Evolutionary conservation across 768 basidiomycete species (phyloP).

Genomic region (Lentinula lateritia): DNA sequence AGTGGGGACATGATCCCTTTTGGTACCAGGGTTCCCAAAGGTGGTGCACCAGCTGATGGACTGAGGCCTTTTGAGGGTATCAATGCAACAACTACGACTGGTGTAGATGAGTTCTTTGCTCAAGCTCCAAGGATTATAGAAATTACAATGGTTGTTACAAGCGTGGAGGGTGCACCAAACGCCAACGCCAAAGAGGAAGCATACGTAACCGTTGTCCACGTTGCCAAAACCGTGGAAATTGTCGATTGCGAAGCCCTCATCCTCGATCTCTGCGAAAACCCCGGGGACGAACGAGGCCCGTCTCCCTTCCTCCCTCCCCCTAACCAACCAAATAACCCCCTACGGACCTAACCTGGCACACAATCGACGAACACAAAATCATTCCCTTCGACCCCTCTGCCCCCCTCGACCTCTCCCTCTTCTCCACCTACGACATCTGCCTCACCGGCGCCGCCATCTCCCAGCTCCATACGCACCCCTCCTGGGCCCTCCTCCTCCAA

Average conservation of each 20-base stretch:
- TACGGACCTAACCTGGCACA: constrained; percentile 85
- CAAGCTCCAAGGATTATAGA: too few relatives aligned
- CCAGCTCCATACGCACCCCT: constrained; percentile 55
- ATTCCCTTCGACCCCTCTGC: constrained; percentile 80
- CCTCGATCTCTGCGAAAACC: constrained; percentile 82
- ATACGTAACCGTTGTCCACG: constrained; percentile 83
- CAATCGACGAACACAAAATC: constrained; percentile 86
- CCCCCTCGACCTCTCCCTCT: constrained; percentile 72
- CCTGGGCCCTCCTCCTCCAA: constrained; percentile 82
- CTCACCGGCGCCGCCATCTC: constrained; percentile 92
- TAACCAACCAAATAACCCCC: neutral
- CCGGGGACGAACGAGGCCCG: constrained; percentile 62
- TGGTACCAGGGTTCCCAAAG: too few relatives aligned
- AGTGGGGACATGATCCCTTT: too few relatives aligned
- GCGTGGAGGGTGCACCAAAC: too few relatives aligned
- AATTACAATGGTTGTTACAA: too few relatives aligned
- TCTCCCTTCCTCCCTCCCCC: neutral
- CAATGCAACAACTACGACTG: too few relatives aligned
- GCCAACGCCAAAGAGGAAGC: too few relatives aligned
- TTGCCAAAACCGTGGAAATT: constrained; percentile 94
- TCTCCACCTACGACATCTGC: constrained; percentile 92
- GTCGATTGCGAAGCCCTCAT: constrained; percentile 96
- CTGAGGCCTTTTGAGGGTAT: too few relatives aligned
- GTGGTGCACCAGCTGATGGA: too few relatives aligned
- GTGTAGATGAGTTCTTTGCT: too few relatives aligned